Conservation (phyloP, 441 rosid species). For the Adansonia rubrostipa region DNA sequence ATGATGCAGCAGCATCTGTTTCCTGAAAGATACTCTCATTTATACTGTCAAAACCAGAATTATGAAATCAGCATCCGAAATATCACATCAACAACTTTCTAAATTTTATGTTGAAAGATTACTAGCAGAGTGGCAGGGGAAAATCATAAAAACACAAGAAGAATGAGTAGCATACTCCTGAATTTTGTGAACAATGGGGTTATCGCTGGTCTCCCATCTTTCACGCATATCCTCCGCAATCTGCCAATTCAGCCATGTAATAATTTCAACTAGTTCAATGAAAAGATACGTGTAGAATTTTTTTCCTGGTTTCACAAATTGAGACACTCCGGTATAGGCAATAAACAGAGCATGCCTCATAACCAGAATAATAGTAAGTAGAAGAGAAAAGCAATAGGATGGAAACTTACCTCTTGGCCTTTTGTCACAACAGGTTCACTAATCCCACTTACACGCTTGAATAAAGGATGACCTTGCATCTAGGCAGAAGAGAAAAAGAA, state of each 20-base stretch:
- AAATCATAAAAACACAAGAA: neutral
- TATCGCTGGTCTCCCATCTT: constrained; percentile 97
- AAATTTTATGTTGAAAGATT: neutral
- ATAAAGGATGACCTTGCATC: constrained; percentile 75
- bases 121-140: constrained; percentile 20
- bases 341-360: neutral
- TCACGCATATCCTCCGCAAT: constrained; percentile 90
- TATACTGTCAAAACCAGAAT: constrained; percentile 56
- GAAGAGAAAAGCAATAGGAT: neutral
- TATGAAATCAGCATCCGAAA: constrained; percentile 25
- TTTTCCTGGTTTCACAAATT: neutral
- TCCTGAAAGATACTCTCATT: constrained; percentile 80
- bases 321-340: neutral
- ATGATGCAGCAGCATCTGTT: constrained; percentile 86
- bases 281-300: neutral
- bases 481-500: constrained; percentile 31
- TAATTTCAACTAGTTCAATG: constrained; percentile 16
- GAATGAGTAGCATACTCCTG: constrained; percentile 68
- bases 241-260: constrained; percentile 44
- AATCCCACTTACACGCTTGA: constrained; percentile 64
- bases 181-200: constrained; percentile 89
- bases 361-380: constrained; percentile 1
- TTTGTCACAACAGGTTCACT: constrained; percentile 90
- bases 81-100: constrained; percentile 7
- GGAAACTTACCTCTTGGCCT: constrained; percentile 76